Conservation (phyloP, 1,284 basidiomycete genomes). For the Ganoderma resinaceum region DNA sequence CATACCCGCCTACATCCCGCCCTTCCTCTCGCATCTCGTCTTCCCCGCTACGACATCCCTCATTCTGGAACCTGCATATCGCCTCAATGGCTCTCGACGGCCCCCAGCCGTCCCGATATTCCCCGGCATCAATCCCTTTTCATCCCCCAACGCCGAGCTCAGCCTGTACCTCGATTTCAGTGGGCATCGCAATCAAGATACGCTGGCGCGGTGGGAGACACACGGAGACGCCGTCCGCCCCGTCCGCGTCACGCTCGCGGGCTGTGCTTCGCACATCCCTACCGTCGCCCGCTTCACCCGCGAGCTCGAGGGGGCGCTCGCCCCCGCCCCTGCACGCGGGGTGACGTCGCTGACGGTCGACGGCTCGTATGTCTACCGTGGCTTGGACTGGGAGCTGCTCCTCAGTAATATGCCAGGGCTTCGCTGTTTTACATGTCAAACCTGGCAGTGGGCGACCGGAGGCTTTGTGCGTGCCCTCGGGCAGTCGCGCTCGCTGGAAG, state of each 20-base stretch:
- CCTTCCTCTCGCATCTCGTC: not conserved
- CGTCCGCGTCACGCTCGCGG: not conserved
- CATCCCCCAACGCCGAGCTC: not conserved
- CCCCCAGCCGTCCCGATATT: not conserved
- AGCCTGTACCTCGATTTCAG: not conserved
- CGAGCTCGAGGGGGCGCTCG: not conserved
- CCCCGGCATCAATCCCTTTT: not conserved
- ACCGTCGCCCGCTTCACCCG: not conserved
- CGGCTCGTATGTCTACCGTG: too few relatives aligned
- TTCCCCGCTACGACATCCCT: not conserved
- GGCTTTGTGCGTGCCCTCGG: not conserved
- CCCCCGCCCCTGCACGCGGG: not conserved
- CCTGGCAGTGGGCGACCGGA: not conserved
- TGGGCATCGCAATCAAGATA: not conserved
- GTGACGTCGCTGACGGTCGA: not conserved
- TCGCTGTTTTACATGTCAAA: not conserved
- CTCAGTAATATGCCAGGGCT: not conserved
- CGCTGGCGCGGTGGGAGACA: not conserved
- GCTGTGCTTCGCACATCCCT: fast-evolving
- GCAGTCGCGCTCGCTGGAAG: not conserved
- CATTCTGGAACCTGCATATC: not conserved
- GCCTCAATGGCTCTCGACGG: not conserved
- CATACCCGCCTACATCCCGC: not conserved
- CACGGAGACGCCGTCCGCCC: not conserved
- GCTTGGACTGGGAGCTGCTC: not conserved